phyloP scores from a whole-genome alignment of 2,329 filamentous ascomycete species.

The Colletotrichum sp. region DNA sequence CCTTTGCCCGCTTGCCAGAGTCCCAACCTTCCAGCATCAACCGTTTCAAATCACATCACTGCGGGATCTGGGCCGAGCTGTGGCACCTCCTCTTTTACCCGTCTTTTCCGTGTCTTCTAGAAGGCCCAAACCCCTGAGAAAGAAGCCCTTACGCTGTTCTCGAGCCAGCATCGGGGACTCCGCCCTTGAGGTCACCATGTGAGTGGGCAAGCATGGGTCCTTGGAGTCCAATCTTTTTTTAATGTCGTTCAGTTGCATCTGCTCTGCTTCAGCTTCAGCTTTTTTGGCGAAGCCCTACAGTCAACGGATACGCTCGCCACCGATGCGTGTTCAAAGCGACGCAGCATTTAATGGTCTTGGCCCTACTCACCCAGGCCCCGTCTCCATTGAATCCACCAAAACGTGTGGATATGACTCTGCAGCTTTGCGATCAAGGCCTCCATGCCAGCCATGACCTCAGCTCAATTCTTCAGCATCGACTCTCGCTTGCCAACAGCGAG shows the following conservation, averaged over 20 bases:
- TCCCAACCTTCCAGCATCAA: slow-evolving; percentile 16
- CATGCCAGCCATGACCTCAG: not conserved
- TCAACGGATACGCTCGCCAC: not conserved
- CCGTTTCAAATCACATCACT: slow-evolving; percentile 21
- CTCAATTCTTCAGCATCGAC: slow-evolving; percentile 4
- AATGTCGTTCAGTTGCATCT: not conserved
- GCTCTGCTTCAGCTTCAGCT: not conserved
- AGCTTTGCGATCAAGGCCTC: not conserved
- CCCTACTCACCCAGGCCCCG: not conserved
- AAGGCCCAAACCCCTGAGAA: slow-evolving; percentile 4
- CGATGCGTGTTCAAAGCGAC: not conserved
- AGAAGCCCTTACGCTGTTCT: not conserved
- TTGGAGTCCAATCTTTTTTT: not conserved
- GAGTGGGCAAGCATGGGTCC: slow-evolving; percentile 1
- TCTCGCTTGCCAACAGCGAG: not conserved
- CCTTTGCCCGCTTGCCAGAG: slow-evolving; percentile 1
- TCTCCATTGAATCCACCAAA: not conserved
- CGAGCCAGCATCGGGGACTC: slow-evolving; percentile 11
- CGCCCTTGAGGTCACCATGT: not conserved
- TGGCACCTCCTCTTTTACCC: slow-evolving; percentile 20
- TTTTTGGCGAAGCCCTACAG: not conserved
- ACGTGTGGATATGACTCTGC: not conserved
- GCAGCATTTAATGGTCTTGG: not conserved
- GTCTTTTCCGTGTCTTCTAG: slow-evolving; percentile 19
- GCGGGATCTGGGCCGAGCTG: slow-evolving; percentile 18